Conservation (phyloP, 2,329 filamentous ascomycete species). For the Fusarium xyrophilum region DNA sequence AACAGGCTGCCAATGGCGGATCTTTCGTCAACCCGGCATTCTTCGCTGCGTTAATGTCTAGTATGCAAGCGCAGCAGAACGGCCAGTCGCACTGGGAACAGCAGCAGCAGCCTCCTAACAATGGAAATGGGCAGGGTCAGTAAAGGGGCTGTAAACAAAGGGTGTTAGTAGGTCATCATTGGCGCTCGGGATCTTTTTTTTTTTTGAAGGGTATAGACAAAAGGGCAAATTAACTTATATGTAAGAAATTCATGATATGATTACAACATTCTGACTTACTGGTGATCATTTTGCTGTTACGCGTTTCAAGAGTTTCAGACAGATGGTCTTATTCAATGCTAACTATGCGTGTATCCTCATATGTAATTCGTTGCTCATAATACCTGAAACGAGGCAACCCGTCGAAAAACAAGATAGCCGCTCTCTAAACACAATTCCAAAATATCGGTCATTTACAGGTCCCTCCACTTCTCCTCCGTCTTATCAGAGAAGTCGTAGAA, state of each 20-base stretch:
- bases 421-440: background rate
- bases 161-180: constrained; percentile 8
- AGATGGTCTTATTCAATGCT: constrained; percentile 2
- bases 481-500: constrained; percentile 71
- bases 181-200: constrained; percentile 26
- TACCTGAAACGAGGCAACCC: background rate
- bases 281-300: background rate
- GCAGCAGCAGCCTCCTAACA: constrained; percentile 42
- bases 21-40: constrained; percentile 66
- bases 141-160: constrained; percentile 15
- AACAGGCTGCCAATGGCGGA: constrained; percentile 44
- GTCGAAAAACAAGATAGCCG: background rate
- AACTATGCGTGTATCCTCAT: constrained; percentile 11
- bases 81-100: constrained; percentile 42
- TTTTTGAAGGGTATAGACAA: constrained; percentile 29
- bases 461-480: constrained; percentile 42
- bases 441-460: constrained; percentile 44
- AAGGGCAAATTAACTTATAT: constrained; percentile 10
- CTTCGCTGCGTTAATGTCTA: constrained; percentile 57
- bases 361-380: constrained; percentile 27
- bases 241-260: constrained; percentile 11
- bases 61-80: constrained; percentile 49
- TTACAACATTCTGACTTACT: background rate
- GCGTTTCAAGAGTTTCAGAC: background rate
- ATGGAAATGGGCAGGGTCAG: constrained; percentile 39